phyloP scores from a whole-genome alignment of 2,329 filamentous ascomycete genomes.

The Neodidymelliopsis sp. region DNA sequence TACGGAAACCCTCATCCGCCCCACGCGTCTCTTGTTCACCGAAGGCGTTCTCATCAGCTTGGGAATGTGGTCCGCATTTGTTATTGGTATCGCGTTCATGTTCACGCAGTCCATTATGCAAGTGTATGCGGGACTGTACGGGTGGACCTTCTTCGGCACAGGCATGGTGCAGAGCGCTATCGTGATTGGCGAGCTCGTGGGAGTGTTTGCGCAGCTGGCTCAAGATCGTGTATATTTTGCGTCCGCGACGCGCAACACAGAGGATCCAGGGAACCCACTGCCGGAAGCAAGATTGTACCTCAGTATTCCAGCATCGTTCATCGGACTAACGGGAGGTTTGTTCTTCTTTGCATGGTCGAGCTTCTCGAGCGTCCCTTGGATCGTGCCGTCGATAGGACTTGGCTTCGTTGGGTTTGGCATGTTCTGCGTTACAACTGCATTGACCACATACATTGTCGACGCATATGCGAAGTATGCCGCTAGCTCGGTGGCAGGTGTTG shows the following conservation, averaged over 20 bases:
- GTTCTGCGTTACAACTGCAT: conserved; percentile 55
- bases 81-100: conserved; percentile 57
- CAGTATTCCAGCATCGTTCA: conserved; percentile 53
- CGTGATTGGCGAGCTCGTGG: conserved; percentile 56
- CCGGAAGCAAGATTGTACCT: conserved; percentile 58
- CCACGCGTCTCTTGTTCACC: conserved; percentile 54
- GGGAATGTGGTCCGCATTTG: conserved; percentile 59
- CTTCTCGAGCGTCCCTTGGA: conserved; percentile 55
- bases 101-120: conserved; percentile 59
- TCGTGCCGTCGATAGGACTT: conserved; percentile 57
- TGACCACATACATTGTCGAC: conserved; percentile 60
- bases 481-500: conserved; percentile 58
- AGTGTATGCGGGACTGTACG: conserved; percentile 52
- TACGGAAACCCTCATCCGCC: conserved; percentile 47
- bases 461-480: conserved; percentile 60
- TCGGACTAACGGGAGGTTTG: conserved; percentile 58
- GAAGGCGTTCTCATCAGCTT: conserved; percentile 59
- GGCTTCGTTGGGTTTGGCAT: conserved; percentile 59
- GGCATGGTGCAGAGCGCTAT: conserved; percentile 57
- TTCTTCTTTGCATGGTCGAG: conserved; percentile 62
- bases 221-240: conserved; percentile 52
- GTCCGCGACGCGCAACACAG: conserved; percentile 50
- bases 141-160: conserved; percentile 51
- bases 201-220: conserved; percentile 47
- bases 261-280: conserved; percentile 50